Percentiles rank a stretch among this genome's conserved stretches.
Conservation (phyloP, 2,329 filamentous ascomycete genomes). For the Coniochaeta sp. region DNA sequence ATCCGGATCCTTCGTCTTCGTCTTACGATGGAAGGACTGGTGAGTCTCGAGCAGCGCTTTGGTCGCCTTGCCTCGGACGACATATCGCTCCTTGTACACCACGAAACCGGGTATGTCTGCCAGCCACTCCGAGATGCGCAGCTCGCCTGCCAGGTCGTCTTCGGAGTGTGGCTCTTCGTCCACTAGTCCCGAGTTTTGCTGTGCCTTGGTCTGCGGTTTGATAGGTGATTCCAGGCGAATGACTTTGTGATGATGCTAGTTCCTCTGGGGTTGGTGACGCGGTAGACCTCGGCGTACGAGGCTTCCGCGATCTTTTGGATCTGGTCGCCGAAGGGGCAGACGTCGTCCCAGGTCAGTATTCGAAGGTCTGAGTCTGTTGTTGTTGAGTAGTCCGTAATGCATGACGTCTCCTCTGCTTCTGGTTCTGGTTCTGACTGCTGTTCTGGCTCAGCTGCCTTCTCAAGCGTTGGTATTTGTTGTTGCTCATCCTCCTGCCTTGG, state of each 20-base stretch:
- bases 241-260: slow-evolving; percentile 60
- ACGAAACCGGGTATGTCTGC: slow-evolving; percentile 60
- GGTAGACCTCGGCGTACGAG: slow-evolving; percentile 60
- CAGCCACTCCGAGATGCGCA: slow-evolving; percentile 57
- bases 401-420: background rate
- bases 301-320: slow-evolving; percentile 61
- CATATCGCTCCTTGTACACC: slow-evolving; percentile 57
- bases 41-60: slow-evolving; percentile 52
- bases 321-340: slow-evolving; percentile 44
- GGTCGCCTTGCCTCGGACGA: slow-evolving; percentile 50
- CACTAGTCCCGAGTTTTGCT: slow-evolving; percentile 45
- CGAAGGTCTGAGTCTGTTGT: slow-evolving; percentile 22
- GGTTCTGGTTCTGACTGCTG: background rate
- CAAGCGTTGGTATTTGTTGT: background rate
- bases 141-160: slow-evolving; percentile 49
- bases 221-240: slow-evolving; percentile 54
- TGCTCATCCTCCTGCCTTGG: slow-evolving; percentile 14
- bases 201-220: slow-evolving; percentile 49
- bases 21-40: slow-evolving; percentile 45
- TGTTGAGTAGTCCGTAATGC: background rate
- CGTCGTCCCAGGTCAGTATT: slow-evolving; percentile 48
- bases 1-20: slow-evolving; percentile 48
- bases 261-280: slow-evolving; percentile 50
- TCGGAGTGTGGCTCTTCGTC: slow-evolving; percentile 52
- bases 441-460: background rate